phyloP scores from a whole-genome alignment of 1,139 yeast genomes.

The Yamadazyma conglobata region DNA sequence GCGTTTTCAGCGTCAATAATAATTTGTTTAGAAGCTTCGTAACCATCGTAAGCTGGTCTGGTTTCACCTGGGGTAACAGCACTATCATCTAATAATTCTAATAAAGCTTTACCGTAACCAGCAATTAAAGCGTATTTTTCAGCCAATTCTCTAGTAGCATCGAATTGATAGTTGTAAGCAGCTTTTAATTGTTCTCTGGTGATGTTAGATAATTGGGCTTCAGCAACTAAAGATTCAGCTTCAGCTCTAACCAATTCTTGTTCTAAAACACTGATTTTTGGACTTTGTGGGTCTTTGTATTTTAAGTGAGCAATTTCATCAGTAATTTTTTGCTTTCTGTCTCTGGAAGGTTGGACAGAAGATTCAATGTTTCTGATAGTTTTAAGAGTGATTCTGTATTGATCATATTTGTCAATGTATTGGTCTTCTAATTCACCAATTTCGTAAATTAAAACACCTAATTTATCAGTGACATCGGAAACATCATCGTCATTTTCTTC shows the following conservation, averaged over 20 bases:
- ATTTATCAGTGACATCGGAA: conserved; percentile 93
- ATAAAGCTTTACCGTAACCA: conserved; percentile 95
- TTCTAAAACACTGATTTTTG: conserved; percentile 91
- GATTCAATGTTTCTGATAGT: conserved; percentile 95
- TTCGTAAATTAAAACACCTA: conserved; percentile 93
- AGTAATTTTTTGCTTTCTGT: conserved; percentile 94
- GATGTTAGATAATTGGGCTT: conserved; percentile 96
- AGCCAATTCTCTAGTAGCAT: conserved; percentile 92
- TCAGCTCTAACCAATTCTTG: conserved; percentile 98
- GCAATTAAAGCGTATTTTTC: conserved; percentile 97
- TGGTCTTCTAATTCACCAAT: conserved; percentile 98
- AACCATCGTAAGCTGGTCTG: conserved; percentile 97
- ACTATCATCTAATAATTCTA: conserved; percentile 92
- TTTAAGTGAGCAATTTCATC: conserved; percentile 97
- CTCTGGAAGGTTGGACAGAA: conserved; percentile 97
- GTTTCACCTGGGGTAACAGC: conserved; percentile 99
- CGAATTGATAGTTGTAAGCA: conserved; percentile 95
- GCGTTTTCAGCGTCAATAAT: conserved; percentile 97
- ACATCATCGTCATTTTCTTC: conserved; percentile 97
- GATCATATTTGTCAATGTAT: conserved; percentile 96
- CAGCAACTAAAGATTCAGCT: conserved; percentile 98
- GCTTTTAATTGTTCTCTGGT: conserved; percentile 97
- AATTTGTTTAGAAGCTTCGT: conserved; percentile 96
- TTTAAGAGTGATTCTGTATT: conserved; percentile 93
- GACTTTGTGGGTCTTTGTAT: conserved; percentile 97